These are phyloP conservation scores for Catharanthus roseus DNA, from an alignment of 257 asterid species.

Conservation along the genomic window DNA sequence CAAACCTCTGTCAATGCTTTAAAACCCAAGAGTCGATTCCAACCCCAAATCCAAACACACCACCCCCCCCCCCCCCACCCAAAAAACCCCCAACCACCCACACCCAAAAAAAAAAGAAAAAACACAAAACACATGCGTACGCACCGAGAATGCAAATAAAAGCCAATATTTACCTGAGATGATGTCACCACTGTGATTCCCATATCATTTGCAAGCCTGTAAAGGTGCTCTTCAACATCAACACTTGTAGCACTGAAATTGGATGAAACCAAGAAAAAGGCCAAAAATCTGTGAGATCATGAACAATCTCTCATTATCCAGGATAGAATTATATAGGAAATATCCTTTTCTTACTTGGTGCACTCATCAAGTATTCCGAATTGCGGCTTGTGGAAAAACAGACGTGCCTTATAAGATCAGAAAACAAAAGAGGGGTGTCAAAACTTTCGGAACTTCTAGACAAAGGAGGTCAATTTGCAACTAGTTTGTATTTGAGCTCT, in stretches of 20 bases:
- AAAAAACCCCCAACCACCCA: too few relatives aligned
- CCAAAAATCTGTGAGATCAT: conserved; percentile 8
- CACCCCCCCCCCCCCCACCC: too few relatives aligned
- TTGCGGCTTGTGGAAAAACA: conserved; percentile 94
- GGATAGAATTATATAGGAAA: conserved; percentile 3
- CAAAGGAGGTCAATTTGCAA: conserved; percentile 5
- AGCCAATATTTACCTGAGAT: conserved; percentile 60
- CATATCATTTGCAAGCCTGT: conserved; percentile 65
- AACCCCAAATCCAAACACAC: too few relatives aligned
- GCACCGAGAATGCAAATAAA: not conserved
- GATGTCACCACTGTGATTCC: conserved; percentile 97
- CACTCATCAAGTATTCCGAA: conserved; percentile 95
- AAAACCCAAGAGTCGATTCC: not conserved
- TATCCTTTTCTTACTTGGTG: conserved; percentile 64
- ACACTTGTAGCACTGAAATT: conserved; percentile 90
- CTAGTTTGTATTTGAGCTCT: conserved; percentile 25
- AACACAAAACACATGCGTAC: too few relatives aligned
- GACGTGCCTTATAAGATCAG: conserved; percentile 61
- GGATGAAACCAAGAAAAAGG: conserved; percentile 13
- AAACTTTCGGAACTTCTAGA: not conserved
- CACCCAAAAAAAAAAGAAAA: too few relatives aligned
- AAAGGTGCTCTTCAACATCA: conserved; percentile 96
- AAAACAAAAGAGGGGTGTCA: conserved; percentile 19
- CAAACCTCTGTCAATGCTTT: not conserved
- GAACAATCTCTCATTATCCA: conserved; percentile 2